Percentiles rank a stretch among this genome's conserved stretches.
Evolutionary conservation across 768 basidiomycete genomes (phyloP).

Genomic region (Mycena kentingensis): DNA sequence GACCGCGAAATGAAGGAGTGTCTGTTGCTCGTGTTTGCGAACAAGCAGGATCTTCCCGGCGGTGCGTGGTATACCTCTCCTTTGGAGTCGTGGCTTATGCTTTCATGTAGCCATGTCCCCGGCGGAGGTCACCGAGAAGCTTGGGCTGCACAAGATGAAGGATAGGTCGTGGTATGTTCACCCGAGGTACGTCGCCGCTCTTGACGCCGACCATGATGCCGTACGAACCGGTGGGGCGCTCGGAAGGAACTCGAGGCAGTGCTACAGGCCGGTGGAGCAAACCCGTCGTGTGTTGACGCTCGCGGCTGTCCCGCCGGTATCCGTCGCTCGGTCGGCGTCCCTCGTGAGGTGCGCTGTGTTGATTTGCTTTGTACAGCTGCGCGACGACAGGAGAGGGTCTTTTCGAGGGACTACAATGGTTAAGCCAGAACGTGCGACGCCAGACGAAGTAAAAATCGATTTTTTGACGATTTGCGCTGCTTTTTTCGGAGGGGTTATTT

Average conservation of each 20-base stretch:
- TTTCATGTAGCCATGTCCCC: constrained; percentile 89
- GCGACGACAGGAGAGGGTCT: constrained; percentile 96
- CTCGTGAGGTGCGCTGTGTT: not conserved
- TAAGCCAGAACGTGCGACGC: constrained; percentile 98
- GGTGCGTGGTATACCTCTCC: constrained; percentile 52
- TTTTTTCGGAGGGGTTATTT: not conserved
- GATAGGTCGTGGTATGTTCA: constrained; percentile 99
- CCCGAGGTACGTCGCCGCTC: constrained; percentile 69
- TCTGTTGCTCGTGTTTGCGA: constrained; percentile 95
- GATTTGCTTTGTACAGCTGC: constrained; percentile 54
- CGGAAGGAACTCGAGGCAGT: too few species aligned
- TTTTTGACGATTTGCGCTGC: constrained; percentile 5
- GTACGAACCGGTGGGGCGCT: too few species aligned
- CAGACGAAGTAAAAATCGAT: constrained; percentile 82
- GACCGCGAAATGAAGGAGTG: constrained; percentile 99
- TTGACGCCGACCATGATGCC: too few species aligned
- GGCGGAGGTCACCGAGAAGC: constrained; percentile 96
- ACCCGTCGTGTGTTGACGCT: too few species aligned
- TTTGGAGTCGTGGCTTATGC: constrained; percentile 1
- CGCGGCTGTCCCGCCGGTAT: too few species aligned
- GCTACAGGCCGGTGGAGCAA: too few species aligned
- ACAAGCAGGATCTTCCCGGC: constrained; percentile 97
- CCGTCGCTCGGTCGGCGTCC: too few species aligned
- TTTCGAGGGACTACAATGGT: constrained; percentile 96
- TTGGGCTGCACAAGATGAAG: constrained; percentile 93